Conservation (phyloP, 1,139 yeast species). For the Yamadazyma triangularis region DNA sequence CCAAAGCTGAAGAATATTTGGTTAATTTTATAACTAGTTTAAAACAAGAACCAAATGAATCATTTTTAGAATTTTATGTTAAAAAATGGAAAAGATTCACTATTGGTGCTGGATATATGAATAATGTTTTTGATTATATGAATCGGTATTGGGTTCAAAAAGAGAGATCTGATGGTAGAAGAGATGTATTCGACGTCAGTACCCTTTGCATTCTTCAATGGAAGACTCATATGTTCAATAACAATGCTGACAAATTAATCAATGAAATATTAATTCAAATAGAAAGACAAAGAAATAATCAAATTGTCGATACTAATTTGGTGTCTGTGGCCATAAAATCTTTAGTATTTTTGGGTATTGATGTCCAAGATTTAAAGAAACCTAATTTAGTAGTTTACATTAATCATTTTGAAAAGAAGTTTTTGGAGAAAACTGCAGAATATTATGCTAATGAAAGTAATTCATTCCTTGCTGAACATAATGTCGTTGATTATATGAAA, state of each 20-base stretch:
- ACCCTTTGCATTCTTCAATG: constrained; percentile 84
- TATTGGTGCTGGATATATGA: constrained; percentile 86
- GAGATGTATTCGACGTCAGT: constrained; percentile 86
- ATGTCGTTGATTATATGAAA: constrained; percentile 86
- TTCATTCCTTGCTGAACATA: constrained; percentile 62
- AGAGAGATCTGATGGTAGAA: constrained; percentile 92
- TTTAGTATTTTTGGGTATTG: constrained; percentile 73
- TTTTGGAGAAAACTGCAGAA: constrained; percentile 66
- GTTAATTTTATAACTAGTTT: constrained; percentile 54
- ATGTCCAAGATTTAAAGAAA: constrained; percentile 77
- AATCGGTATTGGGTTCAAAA: constrained; percentile 97
- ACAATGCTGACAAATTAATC: constrained; percentile 56
- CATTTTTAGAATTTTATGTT: constrained; percentile 80
- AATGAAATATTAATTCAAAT: constrained; percentile 72
- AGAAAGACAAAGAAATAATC: constrained; percentile 75
- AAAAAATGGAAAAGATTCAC: constrained; percentile 85
- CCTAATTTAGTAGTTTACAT: constrained; percentile 80
- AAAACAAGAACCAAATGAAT: constrained; percentile 51
- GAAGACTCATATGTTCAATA: constrained; percentile 78
- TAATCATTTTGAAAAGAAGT: constrained; percentile 71
- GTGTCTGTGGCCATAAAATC: constrained; percentile 79
- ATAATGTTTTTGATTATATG: constrained; percentile 92
- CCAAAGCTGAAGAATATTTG: constrained; percentile 64
- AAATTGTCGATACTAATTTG: constrained; percentile 62
- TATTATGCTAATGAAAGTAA: constrained; percentile 72